Conservation (phyloP, 768 basidiomycete species). For the Russula foetens region DNA sequence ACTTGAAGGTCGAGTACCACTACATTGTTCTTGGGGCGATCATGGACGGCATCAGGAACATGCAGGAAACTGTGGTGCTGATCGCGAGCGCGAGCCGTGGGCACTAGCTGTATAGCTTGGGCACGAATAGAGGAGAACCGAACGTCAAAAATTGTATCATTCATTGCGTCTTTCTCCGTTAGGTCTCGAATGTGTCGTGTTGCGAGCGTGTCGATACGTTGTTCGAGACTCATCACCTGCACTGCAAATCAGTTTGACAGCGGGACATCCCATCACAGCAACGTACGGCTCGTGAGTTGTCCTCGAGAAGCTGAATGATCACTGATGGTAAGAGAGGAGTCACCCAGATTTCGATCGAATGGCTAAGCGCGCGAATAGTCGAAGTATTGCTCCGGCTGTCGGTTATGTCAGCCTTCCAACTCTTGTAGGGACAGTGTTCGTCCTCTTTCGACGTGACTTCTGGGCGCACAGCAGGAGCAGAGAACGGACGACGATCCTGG, state of each 20-base stretch:
- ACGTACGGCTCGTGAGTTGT: slow-evolving; percentile 8
- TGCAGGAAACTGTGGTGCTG: neutral
- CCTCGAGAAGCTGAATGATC: slow-evolving; percentile 11
- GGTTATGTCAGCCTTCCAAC: slow-evolving; percentile 55
- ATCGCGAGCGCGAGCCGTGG: neutral
- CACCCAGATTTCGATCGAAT: slow-evolving; percentile 9
- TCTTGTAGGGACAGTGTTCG: slow-evolving; percentile 43
- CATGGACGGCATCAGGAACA: neutral
- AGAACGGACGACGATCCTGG: slow-evolving; percentile 7
- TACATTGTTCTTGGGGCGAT: neutral
- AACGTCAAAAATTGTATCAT: slow-evolving; percentile 8
- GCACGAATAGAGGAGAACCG: slow-evolving; percentile 8
- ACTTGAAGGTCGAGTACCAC: slow-evolving; percentile 10
- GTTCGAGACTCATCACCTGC: slow-evolving; percentile 11
- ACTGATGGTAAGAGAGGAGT: slow-evolving; percentile 15
- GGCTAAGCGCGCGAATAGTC: slow-evolving; percentile 1
- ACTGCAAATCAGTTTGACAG: neutral
- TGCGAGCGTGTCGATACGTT: slow-evolving; percentile 5
- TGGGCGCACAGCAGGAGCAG: neutral
- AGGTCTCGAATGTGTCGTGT: slow-evolving; percentile 10
- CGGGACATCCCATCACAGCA: neutral
- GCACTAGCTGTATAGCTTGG: slow-evolving; percentile 4
- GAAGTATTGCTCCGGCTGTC: slow-evolving; percentile 13
- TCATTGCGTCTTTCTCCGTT: neutral
- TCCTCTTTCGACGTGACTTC: neutral